Base-by-base conservation (phyloP, 2,329 filamentous ascomycete species). In the Celoporthe dispersa region DNA sequence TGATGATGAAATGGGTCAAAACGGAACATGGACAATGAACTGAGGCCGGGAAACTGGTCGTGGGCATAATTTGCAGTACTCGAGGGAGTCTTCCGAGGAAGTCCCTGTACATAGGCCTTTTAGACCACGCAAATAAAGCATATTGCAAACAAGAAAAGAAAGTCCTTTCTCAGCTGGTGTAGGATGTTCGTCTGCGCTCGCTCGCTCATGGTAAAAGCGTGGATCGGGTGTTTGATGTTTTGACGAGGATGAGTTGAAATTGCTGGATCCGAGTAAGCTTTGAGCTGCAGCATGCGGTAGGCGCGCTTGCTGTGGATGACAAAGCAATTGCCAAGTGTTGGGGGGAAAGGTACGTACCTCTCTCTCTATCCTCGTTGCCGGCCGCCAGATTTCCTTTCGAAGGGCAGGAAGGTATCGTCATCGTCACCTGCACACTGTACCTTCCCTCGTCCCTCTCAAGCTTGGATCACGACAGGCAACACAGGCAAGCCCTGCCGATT, bases 51-150 rank as follows among this genome's bases (percentile, higher is more conserved):
- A 37, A 60, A 57, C n/a, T 9, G 57, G 57, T 60, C 57, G 57
- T 60, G 57, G 57, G 57, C 53, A 31, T 57, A 60, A 60, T 60
- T 37, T 33, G 53, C 53, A 31, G 53, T 57, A 57, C 53, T 57
- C 28, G 25, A 57, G 53, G 53, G 28, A 57, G 22, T 60, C 33
- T 60, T 33, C 19, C 31, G 55, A 35, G 25, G 33, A 60, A 59
- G 59, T 53, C 51, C 64, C 68, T 72, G 70, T 72, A 72, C 57
- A 69, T 72, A 72, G 55, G 68, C 68, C 55, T 35, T 33, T 57
- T 69, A 68, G 70, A 68, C 65, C 62, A 35, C 31, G 70, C 62
- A 70, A 68, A 72, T 28, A 22, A 65, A 39, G 19, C 31, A 31
- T 8, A 48, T 53, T 33, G n/a, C 33, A 59, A 66, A 66, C 48